phyloP scores from a whole-genome alignment of 75 land plant genomes.

The Pinus taeda region DNA sequence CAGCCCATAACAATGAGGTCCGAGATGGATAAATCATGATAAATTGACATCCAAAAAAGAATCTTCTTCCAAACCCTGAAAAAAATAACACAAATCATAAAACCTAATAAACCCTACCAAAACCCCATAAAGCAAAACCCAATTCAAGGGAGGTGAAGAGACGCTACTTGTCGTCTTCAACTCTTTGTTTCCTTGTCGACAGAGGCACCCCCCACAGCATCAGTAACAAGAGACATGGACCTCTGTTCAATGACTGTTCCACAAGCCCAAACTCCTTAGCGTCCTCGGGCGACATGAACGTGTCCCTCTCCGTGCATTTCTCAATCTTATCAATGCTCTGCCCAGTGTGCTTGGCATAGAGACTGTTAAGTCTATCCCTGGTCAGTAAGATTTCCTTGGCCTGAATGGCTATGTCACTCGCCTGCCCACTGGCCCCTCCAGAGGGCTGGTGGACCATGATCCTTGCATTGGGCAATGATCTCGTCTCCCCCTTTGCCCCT shows the following conservation, averaged over 20 bases:
- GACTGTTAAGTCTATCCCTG: conserved; percentile 29
- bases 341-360: conserved; percentile 39
- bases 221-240: conserved; percentile 39
- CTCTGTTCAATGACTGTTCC: conserved; percentile 39
- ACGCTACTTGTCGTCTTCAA: not conserved
- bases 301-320: conserved; percentile 44
- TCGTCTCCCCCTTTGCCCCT: conserved; percentile 36
- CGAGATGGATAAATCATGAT: too few species aligned
- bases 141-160: not conserved
- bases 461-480: conserved; percentile 47
- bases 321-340: conserved; percentile 32
- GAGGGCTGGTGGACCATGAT: conserved; percentile 53
- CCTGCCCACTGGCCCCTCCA: conserved; percentile 49
- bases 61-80: not conserved
- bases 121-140: not conserved
- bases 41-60: too few species aligned
- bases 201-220: conserved; percentile 1
- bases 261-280: conserved; percentile 41
- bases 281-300: conserved; percentile 48
- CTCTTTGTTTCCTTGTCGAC: not conserved
- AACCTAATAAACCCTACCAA: not conserved
- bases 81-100: not conserved
- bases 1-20: too few species aligned
- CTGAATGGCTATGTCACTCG: conserved; percentile 47
- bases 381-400: conserved; percentile 40